Evolutionary conservation across 2,329 filamentous ascomycete genomes (phyloP).

Genomic region (Aplosporella prunicola): DNA sequence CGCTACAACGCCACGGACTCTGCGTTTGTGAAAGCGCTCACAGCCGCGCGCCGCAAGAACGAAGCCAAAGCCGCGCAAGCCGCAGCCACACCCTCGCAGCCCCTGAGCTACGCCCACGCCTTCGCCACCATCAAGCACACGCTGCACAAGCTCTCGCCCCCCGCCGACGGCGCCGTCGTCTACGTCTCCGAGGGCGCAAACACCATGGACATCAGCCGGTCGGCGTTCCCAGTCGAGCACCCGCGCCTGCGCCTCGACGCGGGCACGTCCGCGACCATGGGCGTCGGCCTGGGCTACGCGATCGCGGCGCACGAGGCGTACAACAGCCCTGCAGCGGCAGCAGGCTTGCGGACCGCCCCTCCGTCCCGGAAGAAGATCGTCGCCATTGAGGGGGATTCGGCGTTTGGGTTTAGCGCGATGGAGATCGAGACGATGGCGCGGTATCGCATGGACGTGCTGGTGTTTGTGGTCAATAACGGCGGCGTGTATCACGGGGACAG

Average conservation of each 20-base stretch:
- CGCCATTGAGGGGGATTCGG: constrained; percentile 47
- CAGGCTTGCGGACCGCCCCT: not conserved
- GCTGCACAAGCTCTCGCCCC: constrained; percentile 38
- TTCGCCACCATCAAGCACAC: constrained; percentile 45
- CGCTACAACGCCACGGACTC: constrained; percentile 29
- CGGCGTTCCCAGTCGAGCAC: constrained; percentile 44
- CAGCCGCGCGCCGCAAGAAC: constrained; percentile 36
- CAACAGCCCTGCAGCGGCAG: constrained; percentile 35
- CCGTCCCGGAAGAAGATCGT: constrained; percentile 42
- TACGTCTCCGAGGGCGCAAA: constrained; percentile 52
- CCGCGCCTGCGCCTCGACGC: constrained; percentile 49
- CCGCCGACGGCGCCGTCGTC: constrained; percentile 39
- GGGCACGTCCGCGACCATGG: constrained; percentile 52
- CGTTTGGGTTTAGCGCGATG: constrained; percentile 47
- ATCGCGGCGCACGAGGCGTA: constrained; percentile 49
- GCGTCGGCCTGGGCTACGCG: constrained; percentile 48
- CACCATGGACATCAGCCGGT: constrained; percentile 52
- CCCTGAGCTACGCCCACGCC: constrained; percentile 42
- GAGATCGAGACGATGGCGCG: constrained; percentile 49
- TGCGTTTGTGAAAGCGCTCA: constrained; percentile 26
- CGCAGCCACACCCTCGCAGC: constrained; percentile 31
- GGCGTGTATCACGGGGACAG: constrained; percentile 31
- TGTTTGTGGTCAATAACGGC: constrained; percentile 49
- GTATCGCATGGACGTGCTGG: constrained; percentile 44
- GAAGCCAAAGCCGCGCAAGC: constrained; percentile 36